phyloP scores from a whole-genome alignment of 352 stramenopile genomes.

The Globisporangium alternatum region DNA sequence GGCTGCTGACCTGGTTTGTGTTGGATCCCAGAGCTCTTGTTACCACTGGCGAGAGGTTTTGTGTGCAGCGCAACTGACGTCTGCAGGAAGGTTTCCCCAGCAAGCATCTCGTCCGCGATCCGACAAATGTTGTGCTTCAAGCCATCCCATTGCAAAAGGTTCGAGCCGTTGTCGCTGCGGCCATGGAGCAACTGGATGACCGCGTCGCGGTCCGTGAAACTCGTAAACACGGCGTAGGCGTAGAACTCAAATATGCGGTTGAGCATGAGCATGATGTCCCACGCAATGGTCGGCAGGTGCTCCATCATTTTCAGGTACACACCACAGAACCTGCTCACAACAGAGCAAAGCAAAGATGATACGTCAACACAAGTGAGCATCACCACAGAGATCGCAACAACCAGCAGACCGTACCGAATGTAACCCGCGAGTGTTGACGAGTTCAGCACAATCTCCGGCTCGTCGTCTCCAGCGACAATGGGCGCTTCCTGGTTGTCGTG shows the following conservation, averaged over 20 bases:
- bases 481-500: neutral
- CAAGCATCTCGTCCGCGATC: constrained; percentile 47
- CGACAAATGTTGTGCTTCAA: constrained; percentile 47
- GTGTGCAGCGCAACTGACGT: constrained; percentile 35
- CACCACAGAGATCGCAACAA: too few relatives aligned
- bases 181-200: constrained; percentile 49
- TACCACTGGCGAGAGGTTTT: constrained; percentile 17
- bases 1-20: neutral
- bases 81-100: constrained; percentile 44
- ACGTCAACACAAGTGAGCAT: neutral
- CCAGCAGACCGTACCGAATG: constrained; percentile 41
- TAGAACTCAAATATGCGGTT: constrained; percentile 82
- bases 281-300: constrained; percentile 65
- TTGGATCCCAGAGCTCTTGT: constrained; percentile 12
- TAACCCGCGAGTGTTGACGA: constrained; percentile 71
- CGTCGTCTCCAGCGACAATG: constrained; percentile 11
- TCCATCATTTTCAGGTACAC: constrained; percentile 89
- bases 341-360: neutral
- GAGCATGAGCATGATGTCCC: constrained; percentile 68
- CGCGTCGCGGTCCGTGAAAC: constrained; percentile 44
- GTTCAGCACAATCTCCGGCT: constrained; percentile 66
- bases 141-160: constrained; percentile 36
- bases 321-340: constrained; percentile 53
- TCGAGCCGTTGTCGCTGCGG: constrained; percentile 20
- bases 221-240: constrained; percentile 73